These are phyloP conservation scores for Penicillium expansum DNA, from an alignment of 2,329 filamentous ascomycete species.

Conservation along the genomic window DNA sequence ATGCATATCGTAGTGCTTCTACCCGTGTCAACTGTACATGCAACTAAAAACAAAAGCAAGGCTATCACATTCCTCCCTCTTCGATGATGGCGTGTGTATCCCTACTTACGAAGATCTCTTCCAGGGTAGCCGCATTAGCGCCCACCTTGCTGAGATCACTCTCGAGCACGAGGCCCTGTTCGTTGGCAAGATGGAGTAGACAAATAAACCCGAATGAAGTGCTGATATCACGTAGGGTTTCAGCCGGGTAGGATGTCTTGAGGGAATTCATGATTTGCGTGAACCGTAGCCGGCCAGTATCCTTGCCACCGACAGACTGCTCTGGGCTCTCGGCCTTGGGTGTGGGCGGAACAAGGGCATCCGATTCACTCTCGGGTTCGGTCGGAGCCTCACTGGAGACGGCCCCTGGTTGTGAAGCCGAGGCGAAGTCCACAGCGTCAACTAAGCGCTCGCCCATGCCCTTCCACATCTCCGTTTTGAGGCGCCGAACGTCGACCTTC, in stretches of 20 bases:
- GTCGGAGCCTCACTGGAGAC: conserved; percentile 20
- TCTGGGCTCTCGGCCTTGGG: conserved; percentile 30
- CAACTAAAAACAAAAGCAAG: not conserved
- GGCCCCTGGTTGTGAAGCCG: conserved; percentile 28
- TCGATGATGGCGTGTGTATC: conserved; percentile 42
- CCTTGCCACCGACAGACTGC: conserved; percentile 36
- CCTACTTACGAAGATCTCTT: conserved; percentile 46
- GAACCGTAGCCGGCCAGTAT: conserved; percentile 67
- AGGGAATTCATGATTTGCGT: conserved; percentile 88
- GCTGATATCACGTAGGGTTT: conserved; percentile 88
- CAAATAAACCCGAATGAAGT: conserved; percentile 94
- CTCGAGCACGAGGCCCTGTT: conserved; percentile 79
- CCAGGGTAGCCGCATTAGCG: conserved; percentile 33
- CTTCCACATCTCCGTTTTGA: conserved; percentile 66
- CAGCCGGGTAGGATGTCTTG: conserved; percentile 78
- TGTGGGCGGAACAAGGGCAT: conserved; percentile 36
- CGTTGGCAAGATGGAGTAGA: conserved; percentile 84
- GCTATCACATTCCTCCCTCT: conserved; percentile 30
- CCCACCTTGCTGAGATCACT: conserved; percentile 46
- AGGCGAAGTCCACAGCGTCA: conserved; percentile 34
- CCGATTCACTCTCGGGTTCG: conserved; percentile 26
- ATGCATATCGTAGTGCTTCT: conserved; percentile 12
- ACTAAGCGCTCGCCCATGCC: conserved; percentile 54
- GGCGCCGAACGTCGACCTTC: conserved; percentile 62
- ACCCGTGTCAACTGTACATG: conserved; percentile 19